A percentile compares a stretch with the other conserved stretches of the same genome.
phyloP scores from a whole-genome alignment of 2,329 filamentous ascomycete genomes.

The Zopfia rhizophila region DNA sequence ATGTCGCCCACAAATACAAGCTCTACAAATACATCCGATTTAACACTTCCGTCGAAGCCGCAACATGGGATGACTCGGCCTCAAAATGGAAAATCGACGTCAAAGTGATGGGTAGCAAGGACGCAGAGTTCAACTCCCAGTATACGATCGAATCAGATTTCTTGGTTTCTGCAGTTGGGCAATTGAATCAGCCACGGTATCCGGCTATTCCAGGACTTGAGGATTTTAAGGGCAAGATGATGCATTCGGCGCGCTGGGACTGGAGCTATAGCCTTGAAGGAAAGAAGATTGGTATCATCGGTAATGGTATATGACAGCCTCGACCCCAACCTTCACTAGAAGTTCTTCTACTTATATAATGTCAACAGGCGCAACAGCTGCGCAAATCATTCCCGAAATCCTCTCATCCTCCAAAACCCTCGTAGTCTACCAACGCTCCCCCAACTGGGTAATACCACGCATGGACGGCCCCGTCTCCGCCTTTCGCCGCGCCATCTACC shows the following conservation, averaged over 20 bases:
- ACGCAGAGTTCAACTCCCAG: constrained; percentile 62
- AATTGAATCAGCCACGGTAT: constrained; percentile 65
- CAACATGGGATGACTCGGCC: constrained; percentile 64
- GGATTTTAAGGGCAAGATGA: constrained; percentile 63
- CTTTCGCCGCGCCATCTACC: constrained; percentile 55
- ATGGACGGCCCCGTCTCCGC: constrained; percentile 59
- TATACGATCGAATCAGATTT: constrained; percentile 68
- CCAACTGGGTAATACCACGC: constrained; percentile 69
- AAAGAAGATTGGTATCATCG: constrained; percentile 68
- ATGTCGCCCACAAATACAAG: constrained; percentile 63
- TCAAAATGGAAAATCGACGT: constrained; percentile 64
- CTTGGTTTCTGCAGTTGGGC: constrained; percentile 67
- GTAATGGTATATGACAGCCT: constrained; percentile 59
- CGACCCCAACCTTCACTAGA: neutral
- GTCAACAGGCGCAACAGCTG: constrained; percentile 65
- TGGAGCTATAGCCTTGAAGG: constrained; percentile 65
- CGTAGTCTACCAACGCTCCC: constrained; percentile 67
- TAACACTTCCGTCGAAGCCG: constrained; percentile 63
- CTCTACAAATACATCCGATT: constrained; percentile 69
- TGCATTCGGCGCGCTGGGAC: constrained; percentile 70
- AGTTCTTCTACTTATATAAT: too few relatives aligned
- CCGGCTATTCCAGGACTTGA: constrained; percentile 61
- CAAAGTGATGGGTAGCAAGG: constrained; percentile 62
- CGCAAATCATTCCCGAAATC: constrained; percentile 68
- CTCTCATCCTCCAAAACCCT: constrained; percentile 61